Evolutionary conservation across 1,139 yeast species (phyloP).

Genomic region (Debaryomycetaceae sp.): DNA sequence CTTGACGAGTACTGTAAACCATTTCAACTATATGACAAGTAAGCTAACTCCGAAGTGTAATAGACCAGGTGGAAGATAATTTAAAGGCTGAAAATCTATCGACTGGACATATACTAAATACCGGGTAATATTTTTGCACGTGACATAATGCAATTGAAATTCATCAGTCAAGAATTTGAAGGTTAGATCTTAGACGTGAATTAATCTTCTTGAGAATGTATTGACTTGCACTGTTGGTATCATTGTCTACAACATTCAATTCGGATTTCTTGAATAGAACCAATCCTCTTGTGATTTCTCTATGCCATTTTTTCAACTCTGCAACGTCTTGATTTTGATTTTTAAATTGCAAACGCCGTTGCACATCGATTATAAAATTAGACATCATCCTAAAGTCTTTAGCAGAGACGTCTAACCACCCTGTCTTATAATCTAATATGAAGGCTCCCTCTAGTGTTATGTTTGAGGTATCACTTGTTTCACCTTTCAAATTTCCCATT

Average conservation of each 20-base stretch:
- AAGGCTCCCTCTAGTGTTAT: slow-evolving; percentile 23
- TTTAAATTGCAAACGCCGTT: neutral
- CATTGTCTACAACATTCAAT: slow-evolving; percentile 37
- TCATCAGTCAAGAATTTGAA: neutral
- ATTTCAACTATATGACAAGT: slow-evolving; percentile 23
- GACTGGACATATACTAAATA: neutral
- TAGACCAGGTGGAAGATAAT: neutral
- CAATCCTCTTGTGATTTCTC: slow-evolving; percentile 54
- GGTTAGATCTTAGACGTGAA: neutral
- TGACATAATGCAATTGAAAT: neutral
- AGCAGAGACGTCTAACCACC: slow-evolving; percentile 28
- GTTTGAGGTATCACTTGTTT: slow-evolving; percentile 5
- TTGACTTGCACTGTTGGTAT: slow-evolving; percentile 1
- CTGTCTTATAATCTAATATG: slow-evolving; percentile 36
- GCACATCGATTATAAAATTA: slow-evolving; percentile 16
- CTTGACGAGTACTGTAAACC: slow-evolving; percentile 76
- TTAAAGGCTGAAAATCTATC: neutral
- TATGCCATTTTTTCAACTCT: slow-evolving; percentile 19
- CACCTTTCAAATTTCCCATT: slow-evolving; percentile 7
- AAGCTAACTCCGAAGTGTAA: neutral
- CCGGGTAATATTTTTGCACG: neutral
- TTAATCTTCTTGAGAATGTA: slow-evolving; percentile 12
- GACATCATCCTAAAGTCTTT: slow-evolving; percentile 35
- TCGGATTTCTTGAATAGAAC: slow-evolving; percentile 56
- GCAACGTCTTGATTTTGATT: slow-evolving; percentile 2